Base-by-base conservation (phyloP, 768 basidiomycete genomes). In the Amanita fuliginea region DNA sequence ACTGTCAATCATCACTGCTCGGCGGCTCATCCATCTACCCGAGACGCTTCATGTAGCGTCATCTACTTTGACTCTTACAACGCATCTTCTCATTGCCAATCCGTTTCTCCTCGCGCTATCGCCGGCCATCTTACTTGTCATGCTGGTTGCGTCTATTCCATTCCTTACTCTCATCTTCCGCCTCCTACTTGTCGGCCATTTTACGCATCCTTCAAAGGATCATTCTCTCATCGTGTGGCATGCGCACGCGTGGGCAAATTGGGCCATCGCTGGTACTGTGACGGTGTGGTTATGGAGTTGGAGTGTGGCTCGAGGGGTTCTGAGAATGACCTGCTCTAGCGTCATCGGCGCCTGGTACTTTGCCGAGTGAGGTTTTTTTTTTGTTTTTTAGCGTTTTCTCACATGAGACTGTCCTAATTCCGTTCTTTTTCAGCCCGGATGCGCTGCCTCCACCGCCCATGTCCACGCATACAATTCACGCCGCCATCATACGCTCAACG, bases 301-400 rank as follows among this genome's bases (percentile, higher is more conserved):
- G 88, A 51, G 82, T 8, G 83, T 96, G 5, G 80, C 86, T 16
- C 74, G 91, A 35, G 92, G 92, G 1, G 60, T 89, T 1, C 65
- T 92, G 39, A 72, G 89, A 6, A 86, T 84, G 47, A 77, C 81
- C 2, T 78, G 81, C 50, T 83, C 90, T 0, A 84, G 83, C 26
- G 87, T 93, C 3, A 77, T 97, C 30, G 93, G 91, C 1, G 81
- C 84, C 40, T 97, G 93, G 93, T 96, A 95, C 61, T 95, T 90
- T 55, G 65, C 71, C 26, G 69, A 74, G 73, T 74, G 57, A 43
- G 73, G 34, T 22, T 40, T 52, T n/a, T 28, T 42, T 11, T 22
- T n/a, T n/a, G n/a, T n/a, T n/a, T n/a, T n/a, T n/a, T n/a, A n/a
- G n/a, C 36, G 35, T 33, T 40, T 19, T 34, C 30, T 19, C 19